Conservation (phyloP, 208 protist genomes). For the Tetramitus jugosus region DNA sequence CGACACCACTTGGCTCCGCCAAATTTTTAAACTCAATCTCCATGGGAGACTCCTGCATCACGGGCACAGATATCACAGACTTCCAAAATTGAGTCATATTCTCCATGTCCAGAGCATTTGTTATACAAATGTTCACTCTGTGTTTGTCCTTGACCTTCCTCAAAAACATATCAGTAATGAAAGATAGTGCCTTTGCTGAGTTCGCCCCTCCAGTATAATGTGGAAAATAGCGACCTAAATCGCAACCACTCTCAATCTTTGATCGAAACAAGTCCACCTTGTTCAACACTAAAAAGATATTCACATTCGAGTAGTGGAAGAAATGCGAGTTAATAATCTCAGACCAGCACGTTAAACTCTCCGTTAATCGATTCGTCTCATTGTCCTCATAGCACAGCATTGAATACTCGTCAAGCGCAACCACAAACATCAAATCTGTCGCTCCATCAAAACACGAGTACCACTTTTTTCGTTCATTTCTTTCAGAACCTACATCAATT, state of each 20-base stretch:
- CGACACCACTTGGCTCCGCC: too few relatives aligned
- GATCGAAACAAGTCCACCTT: conserved; percentile 64
- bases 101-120: background rate
- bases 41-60: too few relatives aligned
- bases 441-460: conserved; percentile 71
- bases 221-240: background rate
- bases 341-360: conserved; percentile 32
- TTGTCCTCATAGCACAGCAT: conserved; percentile 54
- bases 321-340: conserved; percentile 45
- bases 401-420: conserved; percentile 56
- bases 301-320: conserved; percentile 53
- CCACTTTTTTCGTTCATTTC: conserved; percentile 48
- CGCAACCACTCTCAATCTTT: background rate
- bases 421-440: conserved; percentile 61
- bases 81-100: background rate
- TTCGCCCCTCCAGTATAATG: background rate
- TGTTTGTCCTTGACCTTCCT: background rate
- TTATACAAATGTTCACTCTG: background rate
- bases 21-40: too few relatives aligned
- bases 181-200: background rate
- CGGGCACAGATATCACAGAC: background rate
- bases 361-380: conserved; percentile 57
- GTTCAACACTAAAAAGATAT: conserved; percentile 63
- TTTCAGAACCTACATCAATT: conserved; percentile 17
- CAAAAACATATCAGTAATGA: background rate